Evolutionary conservation across 169 alveolate species (phyloP).

Genomic region (Ichthyophthirius multifiliis): DNA sequence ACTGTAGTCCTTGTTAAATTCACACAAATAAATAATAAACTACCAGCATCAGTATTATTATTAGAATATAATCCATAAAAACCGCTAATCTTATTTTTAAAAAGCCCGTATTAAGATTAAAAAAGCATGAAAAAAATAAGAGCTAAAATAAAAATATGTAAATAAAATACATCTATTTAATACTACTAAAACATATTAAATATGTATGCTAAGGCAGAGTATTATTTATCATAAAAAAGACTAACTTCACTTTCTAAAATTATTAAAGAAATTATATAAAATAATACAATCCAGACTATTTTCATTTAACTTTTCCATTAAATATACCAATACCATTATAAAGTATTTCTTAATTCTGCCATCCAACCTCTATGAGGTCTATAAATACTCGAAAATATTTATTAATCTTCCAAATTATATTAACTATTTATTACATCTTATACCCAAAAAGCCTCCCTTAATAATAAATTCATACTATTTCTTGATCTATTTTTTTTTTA

Average conservation of each 20-base stretch:
- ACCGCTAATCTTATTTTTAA: constrained; percentile 36
- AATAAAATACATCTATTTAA: not conserved
- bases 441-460: constrained; percentile 21
- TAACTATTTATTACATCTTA: constrained; percentile 14
- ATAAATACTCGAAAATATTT: no score
- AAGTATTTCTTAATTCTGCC: not conserved
- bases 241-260: not conserved
- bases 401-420: no score
- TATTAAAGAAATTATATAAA: not conserved
- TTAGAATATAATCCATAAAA: constrained; percentile 46
- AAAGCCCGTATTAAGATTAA: constrained; percentile 27
- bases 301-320: not conserved
- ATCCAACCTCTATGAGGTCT: no score
- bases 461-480: constrained; percentile 1
- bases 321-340: not conserved
- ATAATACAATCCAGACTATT: not conserved
- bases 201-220: not conserved
- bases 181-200: not conserved
- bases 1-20: constrained; percentile 56
- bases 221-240: not conserved
- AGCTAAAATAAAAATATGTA: not conserved
- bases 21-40: constrained; percentile 48
- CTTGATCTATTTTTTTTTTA: not conserved
- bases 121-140: constrained; percentile 20
- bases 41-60: constrained; percentile 54